Conservation (phyloP, 345 rosid species). For the Clarkia xantiana region DNA sequence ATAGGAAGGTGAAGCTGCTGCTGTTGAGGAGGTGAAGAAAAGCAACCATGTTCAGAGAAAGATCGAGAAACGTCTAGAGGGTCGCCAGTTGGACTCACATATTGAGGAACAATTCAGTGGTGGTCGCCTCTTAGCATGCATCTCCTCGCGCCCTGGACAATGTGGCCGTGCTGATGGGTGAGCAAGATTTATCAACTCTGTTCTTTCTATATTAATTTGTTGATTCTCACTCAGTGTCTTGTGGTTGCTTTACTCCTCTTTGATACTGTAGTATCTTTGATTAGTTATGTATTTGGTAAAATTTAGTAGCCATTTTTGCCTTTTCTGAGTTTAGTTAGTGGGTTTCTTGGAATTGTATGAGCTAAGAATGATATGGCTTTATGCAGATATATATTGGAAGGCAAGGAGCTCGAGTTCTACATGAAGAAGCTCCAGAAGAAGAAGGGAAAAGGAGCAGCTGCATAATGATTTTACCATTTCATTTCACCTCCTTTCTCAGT, state of each 20-base stretch:
- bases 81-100: slow-evolving; percentile 44
- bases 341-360: not conserved
- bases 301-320: too few relatives aligned
- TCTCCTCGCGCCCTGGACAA: slow-evolving; percentile 67
- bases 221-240: not conserved
- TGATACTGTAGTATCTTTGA: too few relatives aligned
- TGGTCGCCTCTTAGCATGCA: slow-evolving; percentile 51
- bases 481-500: too few relatives aligned
- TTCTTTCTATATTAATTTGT: not conserved
- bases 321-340: too few relatives aligned
- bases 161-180: slow-evolving; percentile 78
- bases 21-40: slow-evolving; percentile 40
- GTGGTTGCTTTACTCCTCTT: not conserved
- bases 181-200: not conserved
- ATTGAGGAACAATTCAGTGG: slow-evolving; percentile 57
- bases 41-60: slow-evolving; percentile 43
- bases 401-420: slow-evolving; percentile 62
- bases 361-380: not conserved
- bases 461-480: slow-evolving; percentile 18
- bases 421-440: slow-evolving; percentile 76
- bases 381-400: slow-evolving; percentile 52
- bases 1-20: slow-evolving; percentile 35
- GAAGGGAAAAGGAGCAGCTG: slow-evolving; percentile 76
- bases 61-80: slow-evolving; percentile 35
- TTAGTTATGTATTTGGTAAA: too few relatives aligned